Evolutionary conservation across 768 basidiomycete genomes (phyloP).

Genomic region (Tephrocybe sp.): DNA sequence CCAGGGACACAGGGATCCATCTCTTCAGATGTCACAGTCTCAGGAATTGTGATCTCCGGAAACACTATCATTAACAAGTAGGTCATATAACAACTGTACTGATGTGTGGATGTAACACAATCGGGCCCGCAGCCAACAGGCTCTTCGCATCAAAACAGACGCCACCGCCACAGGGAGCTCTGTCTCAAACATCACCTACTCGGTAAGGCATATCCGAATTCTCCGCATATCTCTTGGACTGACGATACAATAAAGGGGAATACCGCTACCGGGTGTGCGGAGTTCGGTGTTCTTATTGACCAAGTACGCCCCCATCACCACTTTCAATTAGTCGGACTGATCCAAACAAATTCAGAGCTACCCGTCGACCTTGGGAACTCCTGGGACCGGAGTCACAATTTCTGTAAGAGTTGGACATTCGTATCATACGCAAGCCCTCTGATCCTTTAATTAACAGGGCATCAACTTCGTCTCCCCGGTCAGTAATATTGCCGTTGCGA

Average conservation of each 20-base stretch:
- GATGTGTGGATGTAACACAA: not conserved
- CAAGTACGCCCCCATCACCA: slow-evolving; percentile 34
- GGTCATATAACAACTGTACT: slow-evolving; percentile 2
- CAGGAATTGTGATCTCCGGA: slow-evolving; percentile 43
- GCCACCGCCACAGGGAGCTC: slow-evolving; percentile 41
- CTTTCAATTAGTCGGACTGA: not conserved
- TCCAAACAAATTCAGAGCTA: slow-evolving; percentile 44
- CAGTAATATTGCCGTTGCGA: slow-evolving; percentile 43
- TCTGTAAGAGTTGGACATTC: slow-evolving; percentile 38
- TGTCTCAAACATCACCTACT: slow-evolving; percentile 52
- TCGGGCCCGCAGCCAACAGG: slow-evolving; percentile 39
- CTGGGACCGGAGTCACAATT: slow-evolving; percentile 57
- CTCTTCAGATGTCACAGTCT: slow-evolving; percentile 43
- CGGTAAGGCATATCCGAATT: slow-evolving; percentile 26
- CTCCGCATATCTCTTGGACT: not conserved
- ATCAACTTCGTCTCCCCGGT: slow-evolving; percentile 45
- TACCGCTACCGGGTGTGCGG: slow-evolving; percentile 44
- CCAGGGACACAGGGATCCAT: slow-evolving; percentile 54
- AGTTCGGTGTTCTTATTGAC: slow-evolving; percentile 62
- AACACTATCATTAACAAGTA: slow-evolving; percentile 62
- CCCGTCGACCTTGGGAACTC: slow-evolving; percentile 48
- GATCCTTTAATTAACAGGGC: slow-evolving; percentile 29
- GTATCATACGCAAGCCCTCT: not conserved
- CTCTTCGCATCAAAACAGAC: slow-evolving; percentile 63
- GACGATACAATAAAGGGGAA: slow-evolving; percentile 39